phyloP scores from a whole-genome alignment of 2,329 filamentous ascomycete genomes.

The Fusarium keratoplasticum region DNA sequence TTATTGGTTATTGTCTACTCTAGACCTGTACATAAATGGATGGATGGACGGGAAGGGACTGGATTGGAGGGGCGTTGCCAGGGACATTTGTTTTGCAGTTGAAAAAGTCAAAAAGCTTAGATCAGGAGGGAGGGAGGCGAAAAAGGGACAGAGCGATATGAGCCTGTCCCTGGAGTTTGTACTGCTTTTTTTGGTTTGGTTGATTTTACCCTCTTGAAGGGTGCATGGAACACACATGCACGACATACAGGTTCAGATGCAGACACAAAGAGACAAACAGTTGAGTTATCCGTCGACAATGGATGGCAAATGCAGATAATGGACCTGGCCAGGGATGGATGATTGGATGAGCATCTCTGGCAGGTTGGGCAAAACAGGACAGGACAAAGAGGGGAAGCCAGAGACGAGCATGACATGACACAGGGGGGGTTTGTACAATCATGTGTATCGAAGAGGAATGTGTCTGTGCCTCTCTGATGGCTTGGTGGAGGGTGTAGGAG shows the following conservation, averaged over 20 bases:
- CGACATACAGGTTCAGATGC: slow-evolving; percentile 8
- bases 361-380: slow-evolving; percentile 34
- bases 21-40: slow-evolving; percentile 41
- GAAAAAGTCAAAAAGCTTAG: slow-evolving; percentile 43
- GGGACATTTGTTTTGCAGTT: slow-evolving; percentile 28
- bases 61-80: slow-evolving; percentile 37
- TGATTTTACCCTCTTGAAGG: slow-evolving; percentile 16
- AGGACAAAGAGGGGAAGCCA: slow-evolving; percentile 18
- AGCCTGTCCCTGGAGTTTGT: slow-evolving; percentile 37
- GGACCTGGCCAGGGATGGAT: slow-evolving; percentile 8
- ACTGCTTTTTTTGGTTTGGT: slow-evolving; percentile 25
- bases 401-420: slow-evolving; percentile 20
- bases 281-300: slow-evolving; percentile 25
- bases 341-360: slow-evolving; percentile 18
- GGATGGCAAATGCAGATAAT: slow-evolving; percentile 27
- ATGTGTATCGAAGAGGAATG: slow-evolving; percentile 26
- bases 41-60: neutral
- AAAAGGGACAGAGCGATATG: slow-evolving; percentile 25
- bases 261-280: slow-evolving; percentile 24
- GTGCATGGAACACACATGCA: slow-evolving; percentile 17
- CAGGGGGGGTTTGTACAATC: slow-evolving; percentile 36
- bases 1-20: slow-evolving; percentile 38
- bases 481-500: slow-evolving; percentile 34
- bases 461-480: slow-evolving; percentile 7
- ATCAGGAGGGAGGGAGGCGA: slow-evolving; percentile 30